These are phyloP conservation scores for Amanita muscaria DNA, from an alignment of 768 basidiomycete species.

Conservation along the genomic window DNA sequence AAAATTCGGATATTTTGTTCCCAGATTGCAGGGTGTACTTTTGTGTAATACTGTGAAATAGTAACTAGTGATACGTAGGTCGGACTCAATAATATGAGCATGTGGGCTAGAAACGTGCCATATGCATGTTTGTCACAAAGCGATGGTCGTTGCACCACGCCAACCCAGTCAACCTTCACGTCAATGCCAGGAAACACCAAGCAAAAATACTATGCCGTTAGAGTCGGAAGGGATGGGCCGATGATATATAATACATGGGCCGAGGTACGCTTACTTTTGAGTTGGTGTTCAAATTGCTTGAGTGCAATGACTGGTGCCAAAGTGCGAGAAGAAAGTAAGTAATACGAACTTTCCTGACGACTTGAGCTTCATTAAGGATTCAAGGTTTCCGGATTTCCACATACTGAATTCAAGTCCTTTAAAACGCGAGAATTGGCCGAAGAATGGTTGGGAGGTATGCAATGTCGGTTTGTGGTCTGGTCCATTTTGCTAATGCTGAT, in stretches of 20 bases:
- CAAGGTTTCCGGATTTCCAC: slow-evolving; percentile 46
- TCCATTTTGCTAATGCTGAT: neutral
- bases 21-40: too few relatives aligned
- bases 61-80: too few relatives aligned
- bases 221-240: slow-evolving; percentile 46
- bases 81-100: too few relatives aligned
- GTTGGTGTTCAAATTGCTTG: neutral
- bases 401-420: slow-evolving; percentile 47
- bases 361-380: neutral
- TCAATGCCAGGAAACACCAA: slow-evolving; percentile 12
- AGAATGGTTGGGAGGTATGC: slow-evolving; percentile 37
- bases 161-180: too few relatives aligned
- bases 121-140: too few relatives aligned
- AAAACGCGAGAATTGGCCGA: slow-evolving; percentile 34
- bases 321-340: slow-evolving; percentile 41
- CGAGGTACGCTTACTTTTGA: slow-evolving; percentile 31
- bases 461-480: neutral
- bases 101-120: too few relatives aligned
- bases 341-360: neutral
- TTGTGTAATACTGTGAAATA: too few relatives aligned
- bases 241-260: slow-evolving; percentile 52
- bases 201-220: slow-evolving; percentile 55
- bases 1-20: neutral
- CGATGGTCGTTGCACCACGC: too few relatives aligned
- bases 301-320: slow-evolving; percentile 16